These are phyloP conservation scores for Skeletonema potamos DNA, from an alignment of 108 stramenopile genomes.

Conservation along the genomic window DNA sequence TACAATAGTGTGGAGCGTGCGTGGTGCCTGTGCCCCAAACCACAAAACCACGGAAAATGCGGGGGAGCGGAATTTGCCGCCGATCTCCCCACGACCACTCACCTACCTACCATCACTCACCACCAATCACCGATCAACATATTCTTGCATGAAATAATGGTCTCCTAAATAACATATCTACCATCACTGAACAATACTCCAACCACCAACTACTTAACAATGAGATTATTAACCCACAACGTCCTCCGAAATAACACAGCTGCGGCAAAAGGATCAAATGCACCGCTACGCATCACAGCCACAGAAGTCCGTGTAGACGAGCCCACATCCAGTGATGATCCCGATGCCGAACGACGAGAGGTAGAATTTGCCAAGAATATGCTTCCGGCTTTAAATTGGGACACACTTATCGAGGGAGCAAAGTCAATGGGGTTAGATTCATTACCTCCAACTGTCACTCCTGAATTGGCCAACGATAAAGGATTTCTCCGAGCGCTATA, in stretches of 20 bases:
- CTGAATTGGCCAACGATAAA: constrained; percentile 72
- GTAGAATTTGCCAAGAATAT: constrained; percentile 77
- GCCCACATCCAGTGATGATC: constrained; percentile 20
- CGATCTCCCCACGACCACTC: too few species aligned
- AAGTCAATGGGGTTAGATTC: constrained; percentile 75
- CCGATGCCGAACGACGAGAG: constrained; percentile 40
- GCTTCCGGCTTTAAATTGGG: constrained; percentile 69
- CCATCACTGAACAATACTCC: background rate
- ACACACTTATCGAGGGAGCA: constrained; percentile 68
- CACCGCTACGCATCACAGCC: constrained; percentile 82
- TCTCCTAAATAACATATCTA: too few species aligned
- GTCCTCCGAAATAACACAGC: constrained; percentile 80
- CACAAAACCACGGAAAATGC: too few species aligned
- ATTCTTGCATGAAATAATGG: too few species aligned
- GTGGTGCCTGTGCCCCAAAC: too few species aligned
- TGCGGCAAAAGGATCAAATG: constrained; percentile 65
- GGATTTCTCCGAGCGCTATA: constrained; percentile 86
- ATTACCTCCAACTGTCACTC: constrained; percentile 73
- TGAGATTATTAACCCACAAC: constrained; percentile 93
- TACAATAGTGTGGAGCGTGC: too few species aligned
- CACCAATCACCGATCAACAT: too few species aligned
- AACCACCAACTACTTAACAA: constrained; percentile 28
- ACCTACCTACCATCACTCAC: background rate
- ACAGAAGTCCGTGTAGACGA: constrained; percentile 82
- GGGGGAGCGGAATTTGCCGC: too few species aligned